phyloP scores from a whole-genome alignment of 345 rosid species.

The Brassica incana region DNA sequence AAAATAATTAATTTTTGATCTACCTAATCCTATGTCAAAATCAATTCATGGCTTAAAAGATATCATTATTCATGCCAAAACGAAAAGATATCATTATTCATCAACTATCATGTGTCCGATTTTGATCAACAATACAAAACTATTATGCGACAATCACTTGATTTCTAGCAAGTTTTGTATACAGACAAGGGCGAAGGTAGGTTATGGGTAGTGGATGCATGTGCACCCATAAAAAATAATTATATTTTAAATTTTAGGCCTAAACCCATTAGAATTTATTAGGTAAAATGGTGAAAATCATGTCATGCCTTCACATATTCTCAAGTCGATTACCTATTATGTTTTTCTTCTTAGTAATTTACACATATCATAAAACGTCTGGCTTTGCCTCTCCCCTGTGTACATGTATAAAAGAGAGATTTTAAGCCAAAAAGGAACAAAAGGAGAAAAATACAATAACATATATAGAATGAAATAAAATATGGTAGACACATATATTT shows the following conservation, averaged over 20 bases:
- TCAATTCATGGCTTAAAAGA: neutral
- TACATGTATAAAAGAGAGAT: neutral
- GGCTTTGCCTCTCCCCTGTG: too few species aligned
- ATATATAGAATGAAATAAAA: slow-evolving; percentile 1
- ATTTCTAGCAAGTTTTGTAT: neutral
- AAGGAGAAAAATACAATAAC: neutral
- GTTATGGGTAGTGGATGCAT: neutral
- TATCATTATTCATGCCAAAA: neutral
- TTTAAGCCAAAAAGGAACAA: neutral
- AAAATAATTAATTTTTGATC: neutral
- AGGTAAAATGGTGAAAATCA: too few species aligned
- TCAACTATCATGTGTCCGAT: neutral
- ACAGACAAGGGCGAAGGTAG: neutral
- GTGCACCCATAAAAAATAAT: neutral
- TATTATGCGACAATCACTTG: slow-evolving; percentile 5
- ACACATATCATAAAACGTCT: too few species aligned
- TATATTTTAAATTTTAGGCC: too few species aligned
- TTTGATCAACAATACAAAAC: slow-evolving; percentile 3
- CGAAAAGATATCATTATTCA: neutral
- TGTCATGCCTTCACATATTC: too few species aligned
- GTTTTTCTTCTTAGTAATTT: too few species aligned
- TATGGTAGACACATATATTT: slow-evolving; percentile 10
- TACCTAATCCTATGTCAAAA: neutral
- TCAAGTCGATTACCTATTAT: too few species aligned
- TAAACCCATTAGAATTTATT: neutral